Base-by-base conservation (phyloP, 2,329 filamentous ascomycete species). In the Diaporthe amygdali region DNA sequence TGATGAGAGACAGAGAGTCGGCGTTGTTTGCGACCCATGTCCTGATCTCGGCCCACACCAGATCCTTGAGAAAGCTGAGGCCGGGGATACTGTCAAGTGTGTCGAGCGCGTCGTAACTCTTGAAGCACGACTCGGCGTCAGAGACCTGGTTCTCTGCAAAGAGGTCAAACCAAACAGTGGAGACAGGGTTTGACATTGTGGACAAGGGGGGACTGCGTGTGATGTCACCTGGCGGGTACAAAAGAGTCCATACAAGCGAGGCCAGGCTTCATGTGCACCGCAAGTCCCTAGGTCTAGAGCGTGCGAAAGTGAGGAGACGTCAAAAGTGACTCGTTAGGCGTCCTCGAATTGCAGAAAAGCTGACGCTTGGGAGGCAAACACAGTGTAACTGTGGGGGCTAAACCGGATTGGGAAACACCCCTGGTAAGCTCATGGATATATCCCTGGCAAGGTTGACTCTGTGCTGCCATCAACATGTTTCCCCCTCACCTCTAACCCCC, bases 21-120 rank as follows among this genome's bases (percentile, higher is more conserved):
- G 30, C 59, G 44, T 68, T 68, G 34, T 68, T 68, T 15, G 66
- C 66, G 5, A 68, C 66, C 66, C 66, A 68, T 32, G 52, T 41
- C n/a, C 66, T 25, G 54, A 68, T 68, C 44, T 61, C 66, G 2
- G 44, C 44, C 66, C 66, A 68, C 8, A 68, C 32, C 15, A 68
- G 20, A 17, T 68, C 54, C 32, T 68, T 68, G 5, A 68, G 52
- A 12, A 68, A 68, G 52, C 41, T 32, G 10, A 68, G 52, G n/a
- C 32, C 25, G 8, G 66, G 44, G 32, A 27, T n/a, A n/a, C 10
- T 37, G 25, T 68, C 52, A 10, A 68, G 66, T 14, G 30, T 49
- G 52, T 41, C 34, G 66, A 68, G 66, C 30, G 66, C 41, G 10
- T 68, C 66, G 44, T 68, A 68, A 27, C 66, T 68, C 41, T 47